Conservation (phyloP, 202 grass and related monocot genomes). For the Panicum virgatum region DNA sequence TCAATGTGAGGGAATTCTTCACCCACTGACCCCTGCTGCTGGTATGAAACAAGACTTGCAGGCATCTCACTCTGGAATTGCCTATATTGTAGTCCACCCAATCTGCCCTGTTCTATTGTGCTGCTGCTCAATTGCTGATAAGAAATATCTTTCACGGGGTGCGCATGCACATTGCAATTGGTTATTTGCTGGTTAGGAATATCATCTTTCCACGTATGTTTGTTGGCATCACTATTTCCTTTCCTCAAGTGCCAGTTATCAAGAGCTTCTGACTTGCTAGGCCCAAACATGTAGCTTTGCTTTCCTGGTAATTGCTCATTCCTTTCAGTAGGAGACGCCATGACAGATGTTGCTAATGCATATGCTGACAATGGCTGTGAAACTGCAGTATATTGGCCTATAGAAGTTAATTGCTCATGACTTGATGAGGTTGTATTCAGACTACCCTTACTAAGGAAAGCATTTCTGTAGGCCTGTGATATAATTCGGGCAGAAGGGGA, state of each 20-base stretch:
- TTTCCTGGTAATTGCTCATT: slow-evolving; percentile 36
- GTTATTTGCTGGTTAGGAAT: slow-evolving; percentile 45
- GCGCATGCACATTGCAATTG: slow-evolving; percentile 21
- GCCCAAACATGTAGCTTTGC: slow-evolving; percentile 65
- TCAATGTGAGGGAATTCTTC: slow-evolving; percentile 98
- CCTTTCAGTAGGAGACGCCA: slow-evolving; percentile 38
- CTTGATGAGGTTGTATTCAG: slow-evolving; percentile 37
- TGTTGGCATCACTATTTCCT: slow-evolving; percentile 52
- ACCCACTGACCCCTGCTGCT: slow-evolving; percentile 53
- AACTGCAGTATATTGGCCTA: slow-evolving; percentile 41
- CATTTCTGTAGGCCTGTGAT: slow-evolving; percentile 80
- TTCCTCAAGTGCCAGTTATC: slow-evolving; percentile 46
- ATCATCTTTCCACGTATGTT: slow-evolving; percentile 40
- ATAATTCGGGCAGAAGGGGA: slow-evolving; percentile 44
- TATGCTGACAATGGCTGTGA: slow-evolving; percentile 41
- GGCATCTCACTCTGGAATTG: slow-evolving; percentile 47
- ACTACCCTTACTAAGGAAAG: slow-evolving; percentile 53
- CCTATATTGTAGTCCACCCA: slow-evolving; percentile 35
- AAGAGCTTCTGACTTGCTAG: slow-evolving; percentile 51
- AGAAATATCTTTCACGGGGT: slow-evolving; percentile 22
- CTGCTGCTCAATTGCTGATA: slow-evolving; percentile 43
- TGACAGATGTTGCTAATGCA: slow-evolving; percentile 38
- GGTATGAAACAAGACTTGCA: slow-evolving; percentile 43
- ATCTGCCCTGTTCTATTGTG: slow-evolving; percentile 34
- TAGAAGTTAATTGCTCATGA: slow-evolving; percentile 50